phyloP scores from a whole-genome alignment of 1,139 yeast genomes.

The Sugiyamaella xylanicola region DNA sequence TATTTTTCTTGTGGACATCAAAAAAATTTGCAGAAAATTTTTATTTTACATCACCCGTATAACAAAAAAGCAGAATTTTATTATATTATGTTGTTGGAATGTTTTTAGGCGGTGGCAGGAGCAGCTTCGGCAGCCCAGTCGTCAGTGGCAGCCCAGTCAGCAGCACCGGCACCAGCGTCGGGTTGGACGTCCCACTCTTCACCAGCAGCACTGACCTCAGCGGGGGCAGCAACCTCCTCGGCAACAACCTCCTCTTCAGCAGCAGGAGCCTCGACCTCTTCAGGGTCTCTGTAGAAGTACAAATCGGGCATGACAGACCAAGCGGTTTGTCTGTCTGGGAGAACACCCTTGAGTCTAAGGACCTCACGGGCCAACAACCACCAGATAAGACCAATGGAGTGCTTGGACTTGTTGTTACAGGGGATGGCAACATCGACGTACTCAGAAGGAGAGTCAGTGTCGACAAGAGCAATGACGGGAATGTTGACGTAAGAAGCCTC shows the following conservation, averaged over 20 bases:
- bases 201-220: constrained; percentile 57
- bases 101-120: constrained; percentile 28
- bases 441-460: constrained; percentile 98
- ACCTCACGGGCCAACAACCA: constrained; percentile 99
- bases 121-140: constrained; percentile 77
- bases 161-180: constrained; percentile 57
- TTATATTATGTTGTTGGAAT: constrained; percentile 13
- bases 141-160: constrained; percentile 54
- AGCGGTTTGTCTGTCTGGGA: constrained; percentile 94
- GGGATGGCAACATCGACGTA: constrained; percentile 99
- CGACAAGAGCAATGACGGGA: constrained; percentile 98
- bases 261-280: constrained; percentile 83
- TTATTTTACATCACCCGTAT: constrained; percentile 18
- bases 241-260: constrained; percentile 60
- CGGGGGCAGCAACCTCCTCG: constrained; percentile 63
- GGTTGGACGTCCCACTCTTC: constrained; percentile 80
- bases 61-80: constrained; percentile 16
- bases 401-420: constrained; percentile 99
- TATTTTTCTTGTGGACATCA: constrained; percentile 10
- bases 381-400: constrained; percentile 99
- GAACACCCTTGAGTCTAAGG: constrained; percentile 97
- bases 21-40: constrained; percentile 15
- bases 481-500: constrained; percentile 99
- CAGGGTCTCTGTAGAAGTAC: constrained; percentile 99
- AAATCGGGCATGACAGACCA: constrained; percentile 99